Conservation (phyloP, 2,329 filamentous ascomycete species). For the Myotisia sp. region DNA sequence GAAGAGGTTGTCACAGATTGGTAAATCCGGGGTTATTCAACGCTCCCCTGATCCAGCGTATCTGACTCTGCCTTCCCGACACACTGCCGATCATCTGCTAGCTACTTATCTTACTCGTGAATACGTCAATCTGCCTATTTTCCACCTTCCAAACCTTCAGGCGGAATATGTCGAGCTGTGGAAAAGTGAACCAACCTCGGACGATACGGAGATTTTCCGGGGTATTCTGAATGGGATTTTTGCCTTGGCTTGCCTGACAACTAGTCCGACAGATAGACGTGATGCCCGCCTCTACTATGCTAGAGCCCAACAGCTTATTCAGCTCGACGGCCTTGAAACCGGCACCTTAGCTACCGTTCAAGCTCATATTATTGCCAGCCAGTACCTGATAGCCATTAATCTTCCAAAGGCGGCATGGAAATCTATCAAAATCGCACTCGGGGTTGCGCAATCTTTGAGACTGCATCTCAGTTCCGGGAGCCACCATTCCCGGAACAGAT, state of each 20-base stretch:
- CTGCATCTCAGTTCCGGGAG: constrained; percentile 13
- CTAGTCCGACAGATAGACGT: constrained; percentile 4
- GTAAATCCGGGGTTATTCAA: constrained; percentile 3
- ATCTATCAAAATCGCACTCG: constrained; percentile 14
- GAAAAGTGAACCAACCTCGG: constrained; percentile 1
- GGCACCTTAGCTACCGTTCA: constrained; percentile 12
- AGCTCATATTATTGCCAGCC: constrained; percentile 14
- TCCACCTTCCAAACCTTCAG: constrained; percentile 13
- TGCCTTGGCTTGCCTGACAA: constrained; percentile 12
- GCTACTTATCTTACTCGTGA: constrained; percentile 15
- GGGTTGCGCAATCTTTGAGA: constrained; percentile 13
- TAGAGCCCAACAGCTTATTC: constrained; percentile 13
- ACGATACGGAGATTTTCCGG: constrained; percentile 11
- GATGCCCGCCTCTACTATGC: constrained; percentile 12
- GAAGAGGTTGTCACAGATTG: constrained; percentile 4
- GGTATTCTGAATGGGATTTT: constrained; percentile 15
- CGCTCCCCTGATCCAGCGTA: constrained; percentile 3
- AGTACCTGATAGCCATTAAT: constrained; percentile 16
- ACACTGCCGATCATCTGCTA: constrained; percentile 12
- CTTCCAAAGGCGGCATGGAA: constrained; percentile 15
- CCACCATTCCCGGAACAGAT: constrained; percentile 10
- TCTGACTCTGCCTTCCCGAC: constrained; percentile 9
- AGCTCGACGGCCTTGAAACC: constrained; percentile 8
- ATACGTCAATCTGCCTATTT: constrained; percentile 17
- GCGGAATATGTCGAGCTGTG: constrained; percentile 11